Evolutionary conservation across 768 basidiomycete species (phyloP).

Genomic region (Antrodiella citrinella): DNA sequence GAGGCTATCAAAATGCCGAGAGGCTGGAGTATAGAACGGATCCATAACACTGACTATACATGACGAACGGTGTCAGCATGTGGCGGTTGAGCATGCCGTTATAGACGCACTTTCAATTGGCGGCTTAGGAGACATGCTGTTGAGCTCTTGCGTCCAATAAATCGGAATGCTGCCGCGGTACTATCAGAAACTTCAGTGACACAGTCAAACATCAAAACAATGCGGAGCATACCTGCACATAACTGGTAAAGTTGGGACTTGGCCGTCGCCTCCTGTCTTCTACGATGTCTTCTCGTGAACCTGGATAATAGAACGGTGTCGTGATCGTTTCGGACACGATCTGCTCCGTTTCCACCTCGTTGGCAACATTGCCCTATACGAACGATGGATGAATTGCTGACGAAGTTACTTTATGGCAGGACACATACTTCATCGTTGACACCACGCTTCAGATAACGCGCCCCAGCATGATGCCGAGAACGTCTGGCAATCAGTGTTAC

Average conservation of each 20-base stretch:
- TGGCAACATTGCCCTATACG: conserved; percentile 87
- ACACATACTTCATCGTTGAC: conserved; percentile 78
- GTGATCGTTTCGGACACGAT: conserved; percentile 88
- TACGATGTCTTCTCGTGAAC: conserved; percentile 26
- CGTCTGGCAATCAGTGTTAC: conserved; percentile 92
- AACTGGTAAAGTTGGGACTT: conserved; percentile 88
- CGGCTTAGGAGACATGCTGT: conserved; percentile 83
- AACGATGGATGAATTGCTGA: not conserved
- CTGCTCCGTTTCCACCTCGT: conserved; percentile 98
- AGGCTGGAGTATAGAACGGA: conserved; percentile 90
- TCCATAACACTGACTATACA: conserved; percentile 88
- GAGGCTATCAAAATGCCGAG: conserved; percentile 88
- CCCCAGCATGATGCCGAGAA: conserved; percentile 93
- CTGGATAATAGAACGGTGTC: conserved; percentile 80
- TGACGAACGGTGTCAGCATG: not conserved
- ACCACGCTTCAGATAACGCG: conserved; percentile 88
- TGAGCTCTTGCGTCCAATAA: conserved; percentile 94
- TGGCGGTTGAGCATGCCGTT: not conserved
- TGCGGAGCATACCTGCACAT: conserved; percentile 62
- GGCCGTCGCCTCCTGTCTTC: conserved; percentile 38
- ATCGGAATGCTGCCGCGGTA: conserved; percentile 94
- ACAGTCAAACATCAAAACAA: not conserved
- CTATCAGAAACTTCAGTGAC: conserved; percentile 27
- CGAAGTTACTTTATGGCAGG: not conserved
- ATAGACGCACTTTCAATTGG: conserved; percentile 91